Percentiles rank a stretch among this genome's conserved stretches.
phyloP scores from a whole-genome alignment of 371 early-diverging fungal genomes.

The Mortierella polycephala region DNA sequence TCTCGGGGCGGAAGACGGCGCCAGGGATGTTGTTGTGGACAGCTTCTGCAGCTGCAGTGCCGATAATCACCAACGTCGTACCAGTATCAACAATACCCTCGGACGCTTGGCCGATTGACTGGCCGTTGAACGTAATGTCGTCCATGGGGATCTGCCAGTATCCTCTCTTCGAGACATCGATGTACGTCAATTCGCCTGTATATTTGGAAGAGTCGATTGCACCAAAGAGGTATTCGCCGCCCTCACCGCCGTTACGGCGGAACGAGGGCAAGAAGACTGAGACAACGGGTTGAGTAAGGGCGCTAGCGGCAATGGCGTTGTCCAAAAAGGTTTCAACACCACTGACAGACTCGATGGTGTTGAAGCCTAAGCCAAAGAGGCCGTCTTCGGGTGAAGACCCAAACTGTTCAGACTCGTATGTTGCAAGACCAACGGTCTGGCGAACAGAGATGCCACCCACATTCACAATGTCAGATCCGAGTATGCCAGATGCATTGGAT shows the following conservation, averaged over 20 bases:
- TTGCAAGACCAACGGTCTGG: slow-evolving; percentile 59
- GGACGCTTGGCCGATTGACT: slow-evolving; percentile 16
- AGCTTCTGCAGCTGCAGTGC: slow-evolving; percentile 18
- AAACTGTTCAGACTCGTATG: slow-evolving; percentile 47
- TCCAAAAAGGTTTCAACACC: slow-evolving; percentile 59
- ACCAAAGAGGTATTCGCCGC: slow-evolving; percentile 70
- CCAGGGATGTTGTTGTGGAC: slow-evolving; percentile 35
- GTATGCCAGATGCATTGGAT: slow-evolving; percentile 55
- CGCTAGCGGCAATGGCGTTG: slow-evolving; percentile 54
- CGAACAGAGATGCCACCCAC: slow-evolving; percentile 56
- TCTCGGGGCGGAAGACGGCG: slow-evolving; percentile 21
- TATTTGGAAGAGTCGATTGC: slow-evolving; percentile 65
- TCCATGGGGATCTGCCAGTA: slow-evolving; percentile 51
- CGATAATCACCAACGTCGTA: slow-evolving; percentile 54
- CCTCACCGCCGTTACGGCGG: slow-evolving; percentile 22
- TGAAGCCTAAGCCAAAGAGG: slow-evolving; percentile 59
- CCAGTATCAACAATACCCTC: slow-evolving; percentile 59
- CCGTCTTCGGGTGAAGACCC: slow-evolving; percentile 52
- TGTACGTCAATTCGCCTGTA: slow-evolving; percentile 62
- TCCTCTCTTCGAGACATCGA: slow-evolving; percentile 76
- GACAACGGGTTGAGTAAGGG: slow-evolving; percentile 54
- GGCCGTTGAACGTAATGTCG: slow-evolving; percentile 14
- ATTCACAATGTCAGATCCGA: slow-evolving; percentile 56
- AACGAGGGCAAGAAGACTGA: slow-evolving; percentile 56
- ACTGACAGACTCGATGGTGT: slow-evolving; percentile 44